Evolutionary conservation across 140 eudicot species (phyloP).

Genomic region (Ambrosia hybrid): DNA sequence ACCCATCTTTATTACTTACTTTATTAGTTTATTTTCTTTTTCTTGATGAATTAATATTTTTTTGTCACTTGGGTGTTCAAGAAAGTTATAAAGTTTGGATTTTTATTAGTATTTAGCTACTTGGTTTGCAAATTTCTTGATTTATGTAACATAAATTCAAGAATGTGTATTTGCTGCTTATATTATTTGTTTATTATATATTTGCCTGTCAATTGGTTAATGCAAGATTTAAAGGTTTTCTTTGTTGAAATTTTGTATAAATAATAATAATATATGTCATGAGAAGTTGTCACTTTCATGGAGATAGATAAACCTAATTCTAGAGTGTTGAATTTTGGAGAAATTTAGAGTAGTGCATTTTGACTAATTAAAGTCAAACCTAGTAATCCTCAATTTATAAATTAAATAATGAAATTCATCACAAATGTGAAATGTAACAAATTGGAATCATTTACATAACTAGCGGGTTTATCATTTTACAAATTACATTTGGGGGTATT

Average conservation of each 20-base stretch:
- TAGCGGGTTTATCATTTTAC: no score
- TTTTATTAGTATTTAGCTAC: slow-evolving; percentile 19
- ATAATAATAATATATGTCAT: slow-evolving; percentile 1
- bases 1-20: neutral
- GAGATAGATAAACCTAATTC: slow-evolving; percentile 22
- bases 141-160: neutral
- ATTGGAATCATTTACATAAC: no score
- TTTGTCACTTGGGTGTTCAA: slow-evolving; percentile 21
- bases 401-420: slow-evolving; percentile 2
- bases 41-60: slow-evolving; percentile 36
- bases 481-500: no score
- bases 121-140: slow-evolving; percentile 22
- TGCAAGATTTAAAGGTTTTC: slow-evolving; percentile 20
- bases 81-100: slow-evolving; percentile 9
- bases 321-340: slow-evolving; percentile 41
- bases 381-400: slow-evolving; percentile 17
- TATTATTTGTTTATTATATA: neutral
- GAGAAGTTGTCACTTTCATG: slow-evolving; percentile 23
- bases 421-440: neutral
- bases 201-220: slow-evolving; percentile 11
- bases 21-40: neutral
- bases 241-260: slow-evolving; percentile 8
- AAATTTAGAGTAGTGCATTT: slow-evolving; percentile 23
- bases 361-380: slow-evolving; percentile 14
- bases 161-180: slow-evolving; percentile 24